phyloP scores from a whole-genome alignment of 2,329 filamentous ascomycete species.

The Geosmithia flava region DNA sequence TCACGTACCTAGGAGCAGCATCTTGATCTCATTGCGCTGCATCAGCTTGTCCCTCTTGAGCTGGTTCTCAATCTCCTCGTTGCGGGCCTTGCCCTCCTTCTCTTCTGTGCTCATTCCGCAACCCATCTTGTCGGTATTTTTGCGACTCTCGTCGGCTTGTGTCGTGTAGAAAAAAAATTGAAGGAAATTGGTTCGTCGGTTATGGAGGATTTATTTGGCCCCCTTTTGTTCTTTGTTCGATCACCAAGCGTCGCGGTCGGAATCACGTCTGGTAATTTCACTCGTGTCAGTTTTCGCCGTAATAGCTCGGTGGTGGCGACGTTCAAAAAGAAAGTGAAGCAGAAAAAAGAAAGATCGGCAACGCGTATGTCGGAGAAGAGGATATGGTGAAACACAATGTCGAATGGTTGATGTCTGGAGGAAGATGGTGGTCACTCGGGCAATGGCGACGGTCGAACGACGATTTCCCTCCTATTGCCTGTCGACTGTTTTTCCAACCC shows the following conservation, averaged over 20 bases:
- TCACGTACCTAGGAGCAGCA: conserved; percentile 79
- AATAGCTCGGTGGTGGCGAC: background rate
- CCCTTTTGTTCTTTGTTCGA: no score
- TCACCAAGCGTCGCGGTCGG: background rate
- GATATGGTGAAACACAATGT: no score
- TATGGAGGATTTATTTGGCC: background rate
- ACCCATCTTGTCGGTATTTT: conserved; percentile 65
- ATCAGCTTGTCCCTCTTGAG: conserved; percentile 97
- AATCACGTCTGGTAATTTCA: background rate
- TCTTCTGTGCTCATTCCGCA: conserved; percentile 99
- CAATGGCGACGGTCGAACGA: background rate
- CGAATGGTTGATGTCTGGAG: no score
- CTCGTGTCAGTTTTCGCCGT: background rate
- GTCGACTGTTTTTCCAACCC: background rate
- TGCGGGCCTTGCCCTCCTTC: conserved; percentile 99
- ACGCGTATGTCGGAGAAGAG: no score
- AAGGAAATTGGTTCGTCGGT: background rate
- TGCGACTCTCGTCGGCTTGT: background rate
- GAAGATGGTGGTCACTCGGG: no score
- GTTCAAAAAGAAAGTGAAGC: no score
- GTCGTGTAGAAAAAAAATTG: background rate
- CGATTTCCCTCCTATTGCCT: background rate
- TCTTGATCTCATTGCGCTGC: conserved; percentile 99
- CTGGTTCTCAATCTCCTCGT: conserved; percentile 99
- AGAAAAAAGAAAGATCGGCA: no score